Base-by-base conservation (phyloP, 2,329 filamentous ascomycete species). In the Fusarium chaquense region DNA sequence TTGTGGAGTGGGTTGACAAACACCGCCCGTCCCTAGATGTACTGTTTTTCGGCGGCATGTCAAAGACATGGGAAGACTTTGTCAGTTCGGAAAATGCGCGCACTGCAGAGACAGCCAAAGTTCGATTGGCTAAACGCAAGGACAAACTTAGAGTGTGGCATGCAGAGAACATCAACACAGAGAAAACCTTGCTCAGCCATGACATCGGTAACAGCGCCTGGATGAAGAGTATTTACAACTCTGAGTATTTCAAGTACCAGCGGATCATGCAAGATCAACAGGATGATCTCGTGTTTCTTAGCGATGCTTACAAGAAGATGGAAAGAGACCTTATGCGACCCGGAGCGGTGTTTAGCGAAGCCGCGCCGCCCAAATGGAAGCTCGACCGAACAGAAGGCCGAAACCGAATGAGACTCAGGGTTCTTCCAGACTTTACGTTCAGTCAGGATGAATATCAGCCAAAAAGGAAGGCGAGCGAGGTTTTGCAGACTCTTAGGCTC, bases 351-450 rank as follows among this genome's bases (percentile, higher is more conserved):
- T 91, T 97, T 63, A 89, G 91, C 53, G 87, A 91, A 38, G 83
- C 86, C 0, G 83, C 84, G 4, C 78, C 86, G 2, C 83, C 84
- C 1, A 97, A 92, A 78, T 99, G 95, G 95, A 94, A 95, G 74
- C 87, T 99, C 16, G 96, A 99, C 76, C 91, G 97, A 74, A 98
- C 96, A 0, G 96, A 99, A 81, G 95, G 96, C 13, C 90, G 94
- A 13, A 97, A 98, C 78, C 90, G 97, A 20, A 98, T 98, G 93
- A 90, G 97, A 18, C 85, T 97, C 73, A 89, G 96, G 30, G 87
- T 97, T 52, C 85, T 98, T 2, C 92, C 94, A 1, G 94, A 98
- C 76, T 88, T 88, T 59, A 87, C 87, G 0, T 84, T 86, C 1
- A 86, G 89, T 26, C 86, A 90, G 56, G 89, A 93, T 59, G 88